Conservation (phyloP, 2,329 filamentous ascomycete genomes). For the Pleochaeta shiraiana region DNA sequence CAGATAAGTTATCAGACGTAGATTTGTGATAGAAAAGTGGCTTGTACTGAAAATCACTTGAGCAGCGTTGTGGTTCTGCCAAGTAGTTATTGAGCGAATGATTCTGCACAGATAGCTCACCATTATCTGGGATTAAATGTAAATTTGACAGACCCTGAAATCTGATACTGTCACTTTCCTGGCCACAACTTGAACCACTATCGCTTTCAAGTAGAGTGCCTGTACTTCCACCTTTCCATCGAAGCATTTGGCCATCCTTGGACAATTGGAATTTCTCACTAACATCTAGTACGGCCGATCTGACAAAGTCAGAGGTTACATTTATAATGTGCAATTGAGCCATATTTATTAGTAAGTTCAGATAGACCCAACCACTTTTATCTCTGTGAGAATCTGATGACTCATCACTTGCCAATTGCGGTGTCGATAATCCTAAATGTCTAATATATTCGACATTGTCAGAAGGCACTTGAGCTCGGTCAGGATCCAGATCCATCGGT, state of each 20-base stretch:
- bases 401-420: slow-evolving; percentile 27
- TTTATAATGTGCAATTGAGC: slow-evolving; percentile 73
- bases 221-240: slow-evolving; percentile 51
- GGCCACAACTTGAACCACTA: slow-evolving; percentile 28
- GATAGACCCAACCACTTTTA: slow-evolving; percentile 57
- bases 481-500: slow-evolving; percentile 54
- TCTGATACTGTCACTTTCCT: slow-evolving; percentile 9
- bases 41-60: slow-evolving; percentile 34
- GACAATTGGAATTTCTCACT: slow-evolving; percentile 62
- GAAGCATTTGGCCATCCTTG: slow-evolving; percentile 52
- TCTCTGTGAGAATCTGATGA: slow-evolving; percentile 34
- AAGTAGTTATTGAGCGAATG: neutral
- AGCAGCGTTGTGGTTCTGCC: neutral
- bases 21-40: slow-evolving; percentile 34
- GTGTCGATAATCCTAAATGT: slow-evolving; percentile 45
- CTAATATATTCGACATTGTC: slow-evolving; percentile 68
- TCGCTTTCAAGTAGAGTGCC: slow-evolving; percentile 46
- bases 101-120: slow-evolving; percentile 8
- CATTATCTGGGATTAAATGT: slow-evolving; percentile 19
- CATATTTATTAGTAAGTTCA: slow-evolving; percentile 61
- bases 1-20: slow-evolving; percentile 25
- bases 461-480: slow-evolving; percentile 49
- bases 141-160: neutral
- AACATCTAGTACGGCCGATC: slow-evolving; percentile 44
- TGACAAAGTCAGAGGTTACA: slow-evolving; percentile 58